phyloP scores from a whole-genome alignment of 2,329 filamentous ascomycete genomes.

The Xylariaceae sp. region DNA sequence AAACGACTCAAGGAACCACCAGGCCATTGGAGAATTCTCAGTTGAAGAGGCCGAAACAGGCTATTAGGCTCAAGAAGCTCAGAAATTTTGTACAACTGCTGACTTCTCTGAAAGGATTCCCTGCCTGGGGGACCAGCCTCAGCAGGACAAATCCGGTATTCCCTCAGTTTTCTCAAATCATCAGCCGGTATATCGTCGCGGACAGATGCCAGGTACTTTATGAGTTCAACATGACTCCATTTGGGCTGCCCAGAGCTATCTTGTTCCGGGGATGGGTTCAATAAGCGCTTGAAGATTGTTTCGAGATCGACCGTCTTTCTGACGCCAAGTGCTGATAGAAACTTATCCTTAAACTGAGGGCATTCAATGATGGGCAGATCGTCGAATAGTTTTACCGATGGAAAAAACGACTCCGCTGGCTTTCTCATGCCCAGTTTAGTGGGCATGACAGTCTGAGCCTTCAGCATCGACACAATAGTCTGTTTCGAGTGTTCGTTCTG shows the following conservation, averaged over 20 bases:
- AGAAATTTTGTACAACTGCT: conserved; percentile 62
- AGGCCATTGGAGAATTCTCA: conserved; percentile 81
- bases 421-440: conserved; percentile 86
- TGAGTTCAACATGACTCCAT: conserved; percentile 91
- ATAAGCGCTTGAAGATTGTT: conserved; percentile 83
- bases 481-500: conserved; percentile 61
- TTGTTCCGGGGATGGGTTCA: conserved; percentile 53
- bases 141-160: conserved; percentile 76
- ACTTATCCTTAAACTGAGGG: conserved; percentile 82
- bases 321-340: conserved; percentile 76
- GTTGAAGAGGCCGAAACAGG: conserved; percentile 59
- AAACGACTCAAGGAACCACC: conserved; percentile 59
- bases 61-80: conserved; percentile 79
- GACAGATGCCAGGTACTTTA: conserved; percentile 90
- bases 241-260: conserved; percentile 51
- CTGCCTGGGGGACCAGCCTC: conserved; percentile 56
- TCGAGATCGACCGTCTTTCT: conserved; percentile 92
- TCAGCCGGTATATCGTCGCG: conserved; percentile 77
- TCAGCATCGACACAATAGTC: conserved; percentile 59
- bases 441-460: conserved; percentile 70
- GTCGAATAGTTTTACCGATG: conserved; percentile 89
- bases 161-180: conserved; percentile 72
- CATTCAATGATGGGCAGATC: conserved; percentile 80
- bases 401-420: conserved; percentile 83
- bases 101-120: conserved; percentile 48